These are phyloP conservation scores for Macrolepiota albuminosa DNA, from an alignment of 768 basidiomycete genomes.

Conservation along the genomic window DNA sequence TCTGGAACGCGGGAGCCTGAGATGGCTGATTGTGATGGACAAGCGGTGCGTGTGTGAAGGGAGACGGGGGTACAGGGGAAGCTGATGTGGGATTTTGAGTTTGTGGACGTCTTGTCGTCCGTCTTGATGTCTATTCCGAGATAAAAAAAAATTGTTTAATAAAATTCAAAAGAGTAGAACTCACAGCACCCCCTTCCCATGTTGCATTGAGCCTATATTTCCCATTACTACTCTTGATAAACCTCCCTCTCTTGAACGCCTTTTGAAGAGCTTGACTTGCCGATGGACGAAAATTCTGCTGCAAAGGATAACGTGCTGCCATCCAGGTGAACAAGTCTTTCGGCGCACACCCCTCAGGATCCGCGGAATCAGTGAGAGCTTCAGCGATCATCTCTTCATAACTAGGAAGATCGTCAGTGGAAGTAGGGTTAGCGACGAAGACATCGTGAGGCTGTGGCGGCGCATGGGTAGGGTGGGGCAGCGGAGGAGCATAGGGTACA, in stretches of 20 bases:
- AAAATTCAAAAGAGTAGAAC: slow-evolving; percentile 21
- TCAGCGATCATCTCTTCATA: slow-evolving; percentile 93
- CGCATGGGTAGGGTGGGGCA: slow-evolving; percentile 24
- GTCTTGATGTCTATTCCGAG: slow-evolving; percentile 54
- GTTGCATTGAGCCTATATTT: slow-evolving; percentile 71
- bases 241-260: slow-evolving; percentile 74
- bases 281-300: slow-evolving; percentile 86
- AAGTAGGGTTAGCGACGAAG: slow-evolving; percentile 14
- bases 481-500: slow-evolving; percentile 30
- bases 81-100: slow-evolving; percentile 35
- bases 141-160: neutral
- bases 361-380: slow-evolving; percentile 60
- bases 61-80: slow-evolving; percentile 35
- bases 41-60: slow-evolving; percentile 57
- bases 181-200: slow-evolving; percentile 81
- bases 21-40: slow-evolving; percentile 29
- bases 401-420: slow-evolving; percentile 62
- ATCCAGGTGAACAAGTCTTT: slow-evolving; percentile 84
- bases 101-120: slow-evolving; percentile 79
- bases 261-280: slow-evolving; percentile 89
- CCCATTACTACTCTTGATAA: slow-evolving; percentile 69
- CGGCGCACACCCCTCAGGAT: slow-evolving; percentile 77
- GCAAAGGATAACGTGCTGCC: slow-evolving; percentile 74
- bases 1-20: slow-evolving; percentile 5
- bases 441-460: slow-evolving; percentile 18